Evolutionary conservation across 2,329 filamentous ascomycete genomes (phyloP).

Genomic region (Ophiostoma sp.): DNA sequence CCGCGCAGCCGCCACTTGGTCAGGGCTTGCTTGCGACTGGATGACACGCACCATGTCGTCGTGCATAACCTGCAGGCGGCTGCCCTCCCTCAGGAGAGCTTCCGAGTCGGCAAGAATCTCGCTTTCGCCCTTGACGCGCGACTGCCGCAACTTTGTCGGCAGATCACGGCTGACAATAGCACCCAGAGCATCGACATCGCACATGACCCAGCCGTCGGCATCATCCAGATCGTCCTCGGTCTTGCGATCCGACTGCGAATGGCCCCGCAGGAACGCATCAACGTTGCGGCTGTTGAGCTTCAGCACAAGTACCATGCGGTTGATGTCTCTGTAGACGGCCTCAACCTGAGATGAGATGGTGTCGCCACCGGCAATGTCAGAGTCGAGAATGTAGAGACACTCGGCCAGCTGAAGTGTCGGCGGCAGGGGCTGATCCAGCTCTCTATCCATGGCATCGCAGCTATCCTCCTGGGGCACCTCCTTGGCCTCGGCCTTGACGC

Average conservation of each 20-base stretch:
- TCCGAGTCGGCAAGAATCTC: constrained; percentile 64
- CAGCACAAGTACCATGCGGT: constrained; percentile 89
- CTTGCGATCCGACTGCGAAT: constrained; percentile 50
- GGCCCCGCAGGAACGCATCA: constrained; percentile 60
- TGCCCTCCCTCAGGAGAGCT: constrained; percentile 63
- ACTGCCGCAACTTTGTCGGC: constrained; percentile 57
- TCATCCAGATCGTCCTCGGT: constrained; percentile 63
- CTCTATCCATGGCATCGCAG: constrained; percentile 55
- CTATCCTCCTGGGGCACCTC: constrained; percentile 65
- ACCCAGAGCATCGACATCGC: constrained; percentile 66
- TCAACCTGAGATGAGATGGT: constrained; percentile 60
- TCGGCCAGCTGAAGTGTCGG: constrained; percentile 60
- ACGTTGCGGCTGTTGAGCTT: constrained; percentile 75
- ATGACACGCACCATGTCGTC: constrained; percentile 75
- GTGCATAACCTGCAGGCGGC: constrained; percentile 67
- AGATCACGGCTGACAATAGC: constrained; percentile 61
- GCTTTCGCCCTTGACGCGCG: constrained; percentile 62
- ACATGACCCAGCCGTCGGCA: constrained; percentile 65
- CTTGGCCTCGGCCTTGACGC: constrained; percentile 51
- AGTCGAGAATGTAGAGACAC: constrained; percentile 51
- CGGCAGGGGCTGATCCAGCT: constrained; percentile 56
- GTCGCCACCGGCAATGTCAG: constrained; percentile 48
- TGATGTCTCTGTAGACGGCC: constrained; percentile 71
- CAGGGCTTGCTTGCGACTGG: constrained; percentile 61
- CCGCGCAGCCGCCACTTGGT: constrained; percentile 58